phyloP scores from a whole-genome alignment of 306 rosid species.

The Lablab purpureus region DNA sequence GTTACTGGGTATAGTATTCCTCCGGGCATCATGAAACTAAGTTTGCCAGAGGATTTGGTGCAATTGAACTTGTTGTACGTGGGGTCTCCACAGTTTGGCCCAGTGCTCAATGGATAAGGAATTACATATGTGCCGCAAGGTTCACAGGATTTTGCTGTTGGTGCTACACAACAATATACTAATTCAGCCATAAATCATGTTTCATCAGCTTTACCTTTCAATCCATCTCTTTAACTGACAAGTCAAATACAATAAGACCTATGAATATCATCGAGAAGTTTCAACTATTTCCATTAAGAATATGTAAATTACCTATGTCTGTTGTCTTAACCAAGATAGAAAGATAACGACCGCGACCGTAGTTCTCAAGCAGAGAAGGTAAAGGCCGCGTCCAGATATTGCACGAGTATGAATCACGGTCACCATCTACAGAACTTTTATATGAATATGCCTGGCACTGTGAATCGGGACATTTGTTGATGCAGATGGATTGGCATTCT shows the following conservation, averaged over 20 bases:
- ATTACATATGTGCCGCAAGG: conserved; percentile 58
- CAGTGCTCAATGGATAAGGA: conserved; percentile 66
- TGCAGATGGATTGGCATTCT: conserved; percentile 44
- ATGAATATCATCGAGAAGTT: not conserved
- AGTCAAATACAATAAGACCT: not conserved
- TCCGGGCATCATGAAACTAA: conserved; percentile 39
- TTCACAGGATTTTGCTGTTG: conserved; percentile 43
- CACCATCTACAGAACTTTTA: not conserved
- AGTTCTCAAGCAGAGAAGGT: conserved; percentile 41
- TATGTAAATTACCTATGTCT: conserved; percentile 52
- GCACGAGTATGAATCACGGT: not conserved
- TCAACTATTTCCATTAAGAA: not conserved
- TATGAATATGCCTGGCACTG: conserved; percentile 56
- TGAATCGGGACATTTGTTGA: not conserved
- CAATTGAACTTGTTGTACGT: conserved; percentile 48
- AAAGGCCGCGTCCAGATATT: conserved; percentile 41
- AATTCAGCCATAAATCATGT: not conserved
- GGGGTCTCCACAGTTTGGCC: conserved; percentile 57
- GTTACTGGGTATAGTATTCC: conserved; percentile 14
- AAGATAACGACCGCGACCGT: not conserved
- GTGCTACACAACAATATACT: conserved; percentile 43
- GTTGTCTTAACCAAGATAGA: conserved; percentile 22
- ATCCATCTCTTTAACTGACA: not conserved
- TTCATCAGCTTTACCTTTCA: not conserved
- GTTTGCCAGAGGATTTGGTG: not conserved